Evolutionary conservation across 371 early-diverging fungal species (phyloP).

Genomic region (Hamiltosporidium tvaerminnensis): DNA sequence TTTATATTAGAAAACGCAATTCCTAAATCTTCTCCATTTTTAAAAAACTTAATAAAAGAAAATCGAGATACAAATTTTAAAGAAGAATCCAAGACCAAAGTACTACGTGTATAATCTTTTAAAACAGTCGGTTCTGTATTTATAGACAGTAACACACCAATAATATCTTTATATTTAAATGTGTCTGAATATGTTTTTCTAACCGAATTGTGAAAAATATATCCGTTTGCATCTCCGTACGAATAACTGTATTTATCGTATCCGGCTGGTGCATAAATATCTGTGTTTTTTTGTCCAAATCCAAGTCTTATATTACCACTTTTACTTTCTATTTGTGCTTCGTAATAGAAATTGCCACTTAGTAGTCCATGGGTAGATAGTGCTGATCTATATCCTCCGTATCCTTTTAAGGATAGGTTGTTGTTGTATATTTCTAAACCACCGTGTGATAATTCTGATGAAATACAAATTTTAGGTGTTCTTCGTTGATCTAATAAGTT

Average conservation of each 20-base stretch:
- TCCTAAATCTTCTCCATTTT: neutral
- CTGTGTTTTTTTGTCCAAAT: neutral
- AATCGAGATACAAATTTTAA: neutral
- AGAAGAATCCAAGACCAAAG: neutral
- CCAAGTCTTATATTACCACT: neutral
- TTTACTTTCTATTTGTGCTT: neutral
- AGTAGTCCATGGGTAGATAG: constrained; percentile 2
- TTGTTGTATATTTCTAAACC: too few species aligned
- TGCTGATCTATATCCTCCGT: constrained; percentile 1
- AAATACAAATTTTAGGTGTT: too few species aligned
- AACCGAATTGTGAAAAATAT: neutral
- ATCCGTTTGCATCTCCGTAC: neutral
- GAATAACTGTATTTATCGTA: neutral
- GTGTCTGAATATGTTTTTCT: neutral
- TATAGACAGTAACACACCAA: neutral
- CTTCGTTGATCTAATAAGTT: too few species aligned
- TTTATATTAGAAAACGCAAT: neutral
- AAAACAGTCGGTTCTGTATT: neutral
- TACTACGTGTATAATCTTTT: neutral
- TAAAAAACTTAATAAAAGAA: neutral
- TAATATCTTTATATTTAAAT: neutral
- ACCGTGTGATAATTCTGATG: too few species aligned
- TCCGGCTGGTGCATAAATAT: neutral
- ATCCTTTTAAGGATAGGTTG: neutral
- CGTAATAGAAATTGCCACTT: neutral